phyloP scores from a whole-genome alignment of 176 grass and related monocot species.

The Thinopyrum elongatum region DNA sequence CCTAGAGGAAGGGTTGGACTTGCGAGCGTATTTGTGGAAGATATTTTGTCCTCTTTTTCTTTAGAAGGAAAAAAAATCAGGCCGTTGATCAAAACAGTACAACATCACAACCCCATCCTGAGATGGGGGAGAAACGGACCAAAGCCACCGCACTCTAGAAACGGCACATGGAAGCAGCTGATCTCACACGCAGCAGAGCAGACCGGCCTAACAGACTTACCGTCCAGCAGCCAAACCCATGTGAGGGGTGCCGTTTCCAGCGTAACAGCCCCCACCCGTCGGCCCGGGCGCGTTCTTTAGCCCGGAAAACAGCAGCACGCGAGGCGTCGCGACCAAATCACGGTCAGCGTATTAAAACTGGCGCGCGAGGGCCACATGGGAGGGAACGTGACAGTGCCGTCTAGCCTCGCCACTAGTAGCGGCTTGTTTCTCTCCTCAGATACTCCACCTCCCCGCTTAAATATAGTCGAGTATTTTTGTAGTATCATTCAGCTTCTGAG shows the following conservation, averaged over 20 bases:
- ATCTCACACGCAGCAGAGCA: neutral
- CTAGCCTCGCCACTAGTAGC: neutral
- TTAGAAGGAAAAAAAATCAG: no score
- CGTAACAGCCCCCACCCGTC: neutral
- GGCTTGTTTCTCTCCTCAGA: neutral
- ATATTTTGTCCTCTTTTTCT: no score
- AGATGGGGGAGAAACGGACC: neutral
- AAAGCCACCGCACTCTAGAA: neutral
- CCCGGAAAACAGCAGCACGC: neutral
- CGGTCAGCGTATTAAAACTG: conserved; percentile 13
- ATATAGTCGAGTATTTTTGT: neutral
- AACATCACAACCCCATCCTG: no score
- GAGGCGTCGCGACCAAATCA: conserved; percentile 16
- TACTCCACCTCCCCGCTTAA: neutral
- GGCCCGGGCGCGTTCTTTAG: neutral
- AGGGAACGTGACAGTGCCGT: conserved; percentile 35
- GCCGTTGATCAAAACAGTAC: no score
- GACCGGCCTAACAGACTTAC: conserved; percentile 22
- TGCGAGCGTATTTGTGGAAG: no score
- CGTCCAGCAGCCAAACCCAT: neutral
- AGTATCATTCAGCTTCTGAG: neutral
- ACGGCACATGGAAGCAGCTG: neutral
- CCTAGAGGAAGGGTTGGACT: no score
- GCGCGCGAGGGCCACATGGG: conserved; percentile 37
- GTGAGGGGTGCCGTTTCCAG: neutral